phyloP scores from a whole-genome alignment of 306 rosid genomes.

The Vicia faba region DNA sequence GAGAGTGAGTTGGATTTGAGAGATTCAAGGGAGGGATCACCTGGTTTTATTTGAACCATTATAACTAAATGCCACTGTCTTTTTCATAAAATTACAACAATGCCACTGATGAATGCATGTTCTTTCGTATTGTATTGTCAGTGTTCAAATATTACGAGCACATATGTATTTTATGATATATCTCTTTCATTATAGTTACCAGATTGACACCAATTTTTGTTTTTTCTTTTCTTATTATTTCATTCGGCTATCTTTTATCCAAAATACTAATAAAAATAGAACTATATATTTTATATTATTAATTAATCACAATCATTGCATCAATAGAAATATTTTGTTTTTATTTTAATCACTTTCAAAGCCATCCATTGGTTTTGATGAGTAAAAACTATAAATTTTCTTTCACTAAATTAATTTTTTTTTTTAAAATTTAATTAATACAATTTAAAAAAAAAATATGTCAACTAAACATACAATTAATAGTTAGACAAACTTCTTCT shows the following conservation, averaged over 20 bases:
- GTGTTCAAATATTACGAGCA: background rate
- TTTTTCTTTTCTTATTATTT: background rate
- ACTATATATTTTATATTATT: background rate
- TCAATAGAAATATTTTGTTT: no score
- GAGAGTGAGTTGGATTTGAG: constrained; percentile 22
- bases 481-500: no score
- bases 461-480: no score
- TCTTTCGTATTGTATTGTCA: background rate
- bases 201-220: constrained; percentile 7
- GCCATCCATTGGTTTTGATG: no score
- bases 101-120: constrained; percentile 47
- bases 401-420: no score
- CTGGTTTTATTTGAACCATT: constrained; percentile 48
- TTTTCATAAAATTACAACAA: constrained; percentile 38
- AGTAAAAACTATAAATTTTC: no score
- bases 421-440: no score
- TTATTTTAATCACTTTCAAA: no score
- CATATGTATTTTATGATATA: constrained; percentile 3
- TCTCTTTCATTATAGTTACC: background rate
- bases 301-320: no score
- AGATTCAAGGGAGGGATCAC: constrained; percentile 19
- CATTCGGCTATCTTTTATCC: background rate
- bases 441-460: no score
- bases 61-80: constrained; percentile 39
- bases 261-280: background rate